Evolutionary conservation across 371 early-diverging fungal species (phyloP).

Genomic region (Ordospora colligata): DNA sequence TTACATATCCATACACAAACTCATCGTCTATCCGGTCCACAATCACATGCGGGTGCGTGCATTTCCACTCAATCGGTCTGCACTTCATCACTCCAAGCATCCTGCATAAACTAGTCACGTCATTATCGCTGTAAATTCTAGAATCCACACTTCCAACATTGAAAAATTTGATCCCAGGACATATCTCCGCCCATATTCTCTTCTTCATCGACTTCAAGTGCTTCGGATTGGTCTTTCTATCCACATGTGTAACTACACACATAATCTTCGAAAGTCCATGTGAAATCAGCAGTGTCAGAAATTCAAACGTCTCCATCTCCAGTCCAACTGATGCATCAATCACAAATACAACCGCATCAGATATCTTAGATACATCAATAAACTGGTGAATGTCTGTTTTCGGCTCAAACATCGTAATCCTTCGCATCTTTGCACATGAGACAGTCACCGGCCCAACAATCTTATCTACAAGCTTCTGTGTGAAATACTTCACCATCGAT

Average conservation of each 20-base stretch:
- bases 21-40: constrained; percentile 42
- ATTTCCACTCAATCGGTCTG: constrained; percentile 55
- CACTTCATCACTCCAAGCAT: constrained; percentile 51
- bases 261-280: constrained; percentile 86
- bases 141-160: constrained; percentile 31
- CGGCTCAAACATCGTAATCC: constrained; percentile 51
- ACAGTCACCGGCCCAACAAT: constrained; percentile 47
- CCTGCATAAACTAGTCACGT: constrained; percentile 31
- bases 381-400: constrained; percentile 74
- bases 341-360: constrained; percentile 82
- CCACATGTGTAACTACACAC: constrained; percentile 40
- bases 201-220: constrained; percentile 47
- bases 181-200: constrained; percentile 50
- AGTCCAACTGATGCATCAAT: constrained; percentile 82
- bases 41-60: constrained; percentile 54
- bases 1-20: constrained; percentile 36
- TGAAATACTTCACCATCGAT: constrained; percentile 46
- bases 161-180: constrained; percentile 49
- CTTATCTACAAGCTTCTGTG: constrained; percentile 30
- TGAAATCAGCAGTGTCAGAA: constrained; percentile 82
- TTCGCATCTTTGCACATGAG: constrained; percentile 34
- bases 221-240: constrained; percentile 21
- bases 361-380: constrained; percentile 90
- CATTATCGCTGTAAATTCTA: constrained; percentile 36
- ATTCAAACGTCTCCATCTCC: constrained; percentile 98